A percentile compares a stretch with the other conserved stretches of the same genome.
These are phyloP conservation scores for Odonthalia washingtoniensis DNA, from an alignment of 31 red algal species.

Conservation along the genomic window DNA sequence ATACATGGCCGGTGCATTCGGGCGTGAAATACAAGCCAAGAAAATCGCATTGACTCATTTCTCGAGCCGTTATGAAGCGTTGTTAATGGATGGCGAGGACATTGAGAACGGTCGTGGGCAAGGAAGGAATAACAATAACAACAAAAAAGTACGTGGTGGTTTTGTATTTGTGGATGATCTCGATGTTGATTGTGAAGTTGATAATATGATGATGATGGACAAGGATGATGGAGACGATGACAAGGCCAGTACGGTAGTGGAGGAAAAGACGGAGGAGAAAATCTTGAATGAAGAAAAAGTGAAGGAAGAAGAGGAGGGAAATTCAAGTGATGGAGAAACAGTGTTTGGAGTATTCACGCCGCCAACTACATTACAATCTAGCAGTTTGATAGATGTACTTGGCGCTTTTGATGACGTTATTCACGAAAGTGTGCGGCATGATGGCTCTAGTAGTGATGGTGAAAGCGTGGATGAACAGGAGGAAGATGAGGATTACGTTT, in stretches of 20 bases:
- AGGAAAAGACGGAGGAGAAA: not conserved
- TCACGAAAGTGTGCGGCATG: not conserved
- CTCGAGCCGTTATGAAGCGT: slow-evolving; percentile 81
- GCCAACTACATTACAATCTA: not conserved
- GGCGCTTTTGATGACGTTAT: not conserved
- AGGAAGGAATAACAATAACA: no score
- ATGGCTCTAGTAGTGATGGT: not conserved
- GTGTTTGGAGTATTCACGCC: not conserved
- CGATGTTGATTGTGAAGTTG: not conserved
- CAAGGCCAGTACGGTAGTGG: no score
- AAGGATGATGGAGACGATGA: not conserved
- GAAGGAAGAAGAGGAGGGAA: not conserved
- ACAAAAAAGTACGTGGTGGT: not conserved
- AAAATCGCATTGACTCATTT: slow-evolving; percentile 90
- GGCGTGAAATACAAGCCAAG: slow-evolving; percentile 48
- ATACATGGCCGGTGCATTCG: slow-evolving; percentile 91
- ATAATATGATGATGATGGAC: not conserved
- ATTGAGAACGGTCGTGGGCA: not conserved
- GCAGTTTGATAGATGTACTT: not conserved
- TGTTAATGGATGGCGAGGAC: not conserved
- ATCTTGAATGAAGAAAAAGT: not conserved
- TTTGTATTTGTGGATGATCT: not conserved
- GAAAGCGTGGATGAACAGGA: not conserved
- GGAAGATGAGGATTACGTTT: slow-evolving; percentile 51
- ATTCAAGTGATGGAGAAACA: not conserved